These are phyloP conservation scores for Sordariomycetes sp. DNA, from an alignment of 2,329 filamentous ascomycete genomes.

Conservation along the genomic window DNA sequence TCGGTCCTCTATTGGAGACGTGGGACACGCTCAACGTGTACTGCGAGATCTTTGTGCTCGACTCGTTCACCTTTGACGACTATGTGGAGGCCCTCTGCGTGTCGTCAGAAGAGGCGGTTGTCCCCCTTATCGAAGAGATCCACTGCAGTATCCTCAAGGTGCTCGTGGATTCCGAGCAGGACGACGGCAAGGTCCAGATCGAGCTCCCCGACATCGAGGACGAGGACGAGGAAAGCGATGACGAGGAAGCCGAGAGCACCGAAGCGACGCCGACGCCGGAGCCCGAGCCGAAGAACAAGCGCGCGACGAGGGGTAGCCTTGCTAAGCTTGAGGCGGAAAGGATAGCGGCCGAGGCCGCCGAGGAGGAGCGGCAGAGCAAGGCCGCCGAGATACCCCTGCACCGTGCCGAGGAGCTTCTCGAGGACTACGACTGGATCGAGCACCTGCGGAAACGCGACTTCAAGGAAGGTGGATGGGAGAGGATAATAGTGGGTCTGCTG, in stretches of 20 bases:
- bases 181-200: conserved; percentile 71
- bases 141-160: conserved; percentile 88
- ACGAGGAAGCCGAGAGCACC: conserved; percentile 46
- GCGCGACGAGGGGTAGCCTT: conserved; percentile 77
- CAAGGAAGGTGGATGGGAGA: conserved; percentile 78
- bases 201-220: conserved; percentile 65
- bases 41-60: conserved; percentile 83
- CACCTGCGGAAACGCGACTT: conserved; percentile 77
- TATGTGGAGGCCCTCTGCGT: conserved; percentile 81
- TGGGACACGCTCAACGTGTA: conserved; percentile 99
- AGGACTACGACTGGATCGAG: conserved; percentile 73
- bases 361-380: conserved; percentile 36
- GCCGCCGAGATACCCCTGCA: conserved; percentile 39
- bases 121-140: conserved; percentile 79
- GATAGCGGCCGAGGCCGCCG: conserved; percentile 48
- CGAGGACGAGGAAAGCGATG: conserved; percentile 57
- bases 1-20: conserved; percentile 77
- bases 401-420: conserved; percentile 66
- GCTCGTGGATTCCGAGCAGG: conserved; percentile 63
- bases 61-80: conserved; percentile 97
- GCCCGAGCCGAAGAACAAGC: conserved; percentile 55
- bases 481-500: conserved; percentile 78
- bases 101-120: conserved; percentile 60
- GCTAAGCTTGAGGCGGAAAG: conserved; percentile 70
- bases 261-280: conserved; percentile 55